Evolutionary conservation across 2,329 filamentous ascomycete species (phyloP).

Genomic region (Stenocarpella maydis): DNA sequence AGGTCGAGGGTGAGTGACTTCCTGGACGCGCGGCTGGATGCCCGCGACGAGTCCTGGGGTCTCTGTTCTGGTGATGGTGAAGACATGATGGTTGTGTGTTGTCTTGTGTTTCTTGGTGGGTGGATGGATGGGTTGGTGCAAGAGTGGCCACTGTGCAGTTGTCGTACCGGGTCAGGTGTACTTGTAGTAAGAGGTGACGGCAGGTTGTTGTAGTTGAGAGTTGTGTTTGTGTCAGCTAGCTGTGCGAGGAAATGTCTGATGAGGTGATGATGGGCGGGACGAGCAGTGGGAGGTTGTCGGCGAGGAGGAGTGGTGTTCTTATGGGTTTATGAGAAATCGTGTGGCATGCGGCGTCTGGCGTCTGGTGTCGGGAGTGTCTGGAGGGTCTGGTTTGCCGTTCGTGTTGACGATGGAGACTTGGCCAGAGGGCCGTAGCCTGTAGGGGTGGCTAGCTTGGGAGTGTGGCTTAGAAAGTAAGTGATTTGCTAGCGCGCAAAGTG

Average conservation of each 20-base stretch:
- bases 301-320: conserved; percentile 18
- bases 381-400: conserved; percentile 17
- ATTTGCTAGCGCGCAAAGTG: conserved; percentile 28
- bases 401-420: conserved; percentile 26
- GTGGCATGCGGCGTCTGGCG: conserved; percentile 6
- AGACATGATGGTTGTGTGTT: conserved; percentile 32
- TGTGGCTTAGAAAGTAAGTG: conserved; percentile 30
- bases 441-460: conserved; percentile 22
- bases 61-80: conserved; percentile 36
- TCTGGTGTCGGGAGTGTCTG: conserved; percentile 8
- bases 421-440: background rate
- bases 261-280: background rate
- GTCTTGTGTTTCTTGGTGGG: background rate
- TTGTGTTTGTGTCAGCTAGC: background rate
- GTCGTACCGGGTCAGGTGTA: background rate
- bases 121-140: background rate
- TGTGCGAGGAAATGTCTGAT: background rate
- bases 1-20: conserved; percentile 75
- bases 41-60: conserved; percentile 46
- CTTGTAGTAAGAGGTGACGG: background rate
- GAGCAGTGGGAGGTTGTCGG: background rate
- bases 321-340: conserved; percentile 5
- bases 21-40: conserved; percentile 56
- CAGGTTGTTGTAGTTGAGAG: background rate
- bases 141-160: background rate